Evolutionary conservation across 2,329 filamentous ascomycete genomes (phyloP), one percentile per base, ranked within the genome.

Genomic region (Aspergillus awamori): DNA sequence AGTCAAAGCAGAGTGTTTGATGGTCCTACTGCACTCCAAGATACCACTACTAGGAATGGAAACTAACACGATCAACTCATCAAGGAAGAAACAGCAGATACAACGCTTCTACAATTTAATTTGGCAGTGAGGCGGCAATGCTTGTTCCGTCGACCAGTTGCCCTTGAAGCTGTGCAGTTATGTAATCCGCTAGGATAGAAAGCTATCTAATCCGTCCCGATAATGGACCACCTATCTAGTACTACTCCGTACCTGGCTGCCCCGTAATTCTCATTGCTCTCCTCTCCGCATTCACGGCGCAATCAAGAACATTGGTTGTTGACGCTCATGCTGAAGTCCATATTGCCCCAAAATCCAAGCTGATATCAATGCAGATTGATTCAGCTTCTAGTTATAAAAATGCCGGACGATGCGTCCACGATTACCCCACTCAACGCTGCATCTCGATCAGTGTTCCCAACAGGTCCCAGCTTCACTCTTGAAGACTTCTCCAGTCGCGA

Each of bases 401-500:
- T 76, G 73, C 70, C 72, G 58, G 77, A 79, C 67, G 74, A 70
- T 70, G 70, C 70, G 65, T 75, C 74, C 63, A 67, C 78, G 36
- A 77, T 74, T 60, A 79, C 78, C 56, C 77, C 78, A 28, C 70
- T 76, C 39, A 74, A 69, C 63, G 68, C 76, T 63, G 82, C 82
- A 62, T 83, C 86, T 69, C 85, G 88, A 79, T 83, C 87, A 67
- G 84, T 93, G 73, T 94, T 91, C 74, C 89, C 90, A 60, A 87
- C 87, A 76, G 91, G 89, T 41, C 91, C 92, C 63, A 89, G 85
- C 76, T 97, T 97, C 80, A 92, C 88, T 8, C 84, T 98, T 63
- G 92, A 97, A 48, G 93, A 93, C 79, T 92, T 93, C 78, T 91
- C 91, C 60, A 91, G 84, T 75, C 91, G 91, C 71, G 95, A 98